Percentiles rank a stretch among this genome's conserved stretches.
These are phyloP conservation scores for Fusarium algeriense DNA, from an alignment of 2,329 filamentous ascomycete species.

Conservation along the genomic window DNA sequence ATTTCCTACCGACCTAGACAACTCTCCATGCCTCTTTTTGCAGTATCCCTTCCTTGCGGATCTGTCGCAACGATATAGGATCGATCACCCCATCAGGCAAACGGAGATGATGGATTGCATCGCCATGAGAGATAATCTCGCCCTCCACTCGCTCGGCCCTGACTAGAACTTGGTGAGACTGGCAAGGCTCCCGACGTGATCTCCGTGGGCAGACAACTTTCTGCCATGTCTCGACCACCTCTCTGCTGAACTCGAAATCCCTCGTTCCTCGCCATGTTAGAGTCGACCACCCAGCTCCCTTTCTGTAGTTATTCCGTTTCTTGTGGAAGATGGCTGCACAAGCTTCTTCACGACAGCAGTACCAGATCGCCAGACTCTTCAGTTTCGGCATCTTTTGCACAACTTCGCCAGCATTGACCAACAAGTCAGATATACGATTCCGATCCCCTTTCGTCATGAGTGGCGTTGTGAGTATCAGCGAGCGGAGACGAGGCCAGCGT, in stretches of 20 bases:
- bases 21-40: background rate
- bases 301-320: background rate
- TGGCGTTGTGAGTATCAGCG: background rate
- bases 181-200: background rate
- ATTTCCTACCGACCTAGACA: background rate
- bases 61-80: constrained; percentile 4
- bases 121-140: constrained; percentile 9
- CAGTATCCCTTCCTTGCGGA: constrained; percentile 3
- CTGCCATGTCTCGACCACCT: constrained; percentile 1
- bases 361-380: background rate
- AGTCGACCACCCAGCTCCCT: background rate
- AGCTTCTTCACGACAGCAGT: background rate
- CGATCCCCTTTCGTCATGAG: background rate
- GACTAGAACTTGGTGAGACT: background rate
- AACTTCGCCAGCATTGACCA: background rate
- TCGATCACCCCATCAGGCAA: constrained; percentile 9
- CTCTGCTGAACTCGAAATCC: constrained; percentile 1
- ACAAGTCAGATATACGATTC: background rate
- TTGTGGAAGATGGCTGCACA: background rate
- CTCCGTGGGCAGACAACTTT: background rate
- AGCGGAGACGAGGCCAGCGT: background rate
- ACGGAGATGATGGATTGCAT: constrained; percentile 12
- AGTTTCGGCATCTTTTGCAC: background rate
- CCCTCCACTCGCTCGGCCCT: background rate
- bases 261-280: constrained; percentile 10